Evolutionary conservation across 306 rosid species (phyloP).

Genomic region (Arachis hypogaea): DNA sequence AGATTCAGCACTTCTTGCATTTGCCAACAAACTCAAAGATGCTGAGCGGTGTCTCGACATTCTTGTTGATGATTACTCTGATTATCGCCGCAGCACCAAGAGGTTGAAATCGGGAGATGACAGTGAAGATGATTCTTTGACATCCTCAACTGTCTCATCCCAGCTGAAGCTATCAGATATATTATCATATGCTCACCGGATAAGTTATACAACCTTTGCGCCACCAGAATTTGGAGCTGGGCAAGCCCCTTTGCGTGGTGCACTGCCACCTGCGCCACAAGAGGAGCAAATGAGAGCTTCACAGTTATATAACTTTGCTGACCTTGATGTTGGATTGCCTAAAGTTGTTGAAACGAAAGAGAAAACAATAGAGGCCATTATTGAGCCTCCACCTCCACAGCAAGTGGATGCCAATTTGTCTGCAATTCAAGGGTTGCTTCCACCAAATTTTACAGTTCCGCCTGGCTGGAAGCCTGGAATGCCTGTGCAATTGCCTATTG

Average conservation of each 20-base stretch:
- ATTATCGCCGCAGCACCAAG: slow-evolving; percentile 67
- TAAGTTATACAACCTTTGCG: slow-evolving; percentile 96
- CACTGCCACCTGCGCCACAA: slow-evolving; percentile 93
- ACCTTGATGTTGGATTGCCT: slow-evolving; percentile 89
- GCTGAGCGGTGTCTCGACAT: slow-evolving; percentile 82
- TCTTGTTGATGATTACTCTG: slow-evolving; percentile 84
- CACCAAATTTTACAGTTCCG: slow-evolving; percentile 73
- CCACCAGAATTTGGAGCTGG: slow-evolving; percentile 96
- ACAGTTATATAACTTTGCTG: slow-evolving; percentile 80
- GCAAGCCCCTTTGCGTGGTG: slow-evolving; percentile 81
- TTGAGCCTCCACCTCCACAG: slow-evolving; percentile 62
- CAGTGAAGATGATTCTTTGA: slow-evolving; percentile 53
- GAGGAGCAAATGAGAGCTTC: slow-evolving; percentile 98
- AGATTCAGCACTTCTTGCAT: slow-evolving; percentile 67
- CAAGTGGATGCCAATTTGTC: slow-evolving; percentile 57
- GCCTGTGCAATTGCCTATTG: slow-evolving; percentile 82
- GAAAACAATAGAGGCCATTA: slow-evolving; percentile 65
- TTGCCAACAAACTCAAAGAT: slow-evolving; percentile 79
- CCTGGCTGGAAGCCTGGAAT: slow-evolving; percentile 97
- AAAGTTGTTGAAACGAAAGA: slow-evolving; percentile 61
- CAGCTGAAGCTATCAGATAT: slow-evolving; percentile 68
- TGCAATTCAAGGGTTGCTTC: slow-evolving; percentile 73
- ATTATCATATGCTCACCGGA: slow-evolving; percentile 79
- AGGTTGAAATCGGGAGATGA: slow-evolving; percentile 52
- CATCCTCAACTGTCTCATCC: slow-evolving; percentile 65